A percentile compares a stretch with the other conserved stretches of the same genome.
Conservation (phyloP, 2,329 filamentous ascomycete species). For the Aspergillus clavatus region DNA sequence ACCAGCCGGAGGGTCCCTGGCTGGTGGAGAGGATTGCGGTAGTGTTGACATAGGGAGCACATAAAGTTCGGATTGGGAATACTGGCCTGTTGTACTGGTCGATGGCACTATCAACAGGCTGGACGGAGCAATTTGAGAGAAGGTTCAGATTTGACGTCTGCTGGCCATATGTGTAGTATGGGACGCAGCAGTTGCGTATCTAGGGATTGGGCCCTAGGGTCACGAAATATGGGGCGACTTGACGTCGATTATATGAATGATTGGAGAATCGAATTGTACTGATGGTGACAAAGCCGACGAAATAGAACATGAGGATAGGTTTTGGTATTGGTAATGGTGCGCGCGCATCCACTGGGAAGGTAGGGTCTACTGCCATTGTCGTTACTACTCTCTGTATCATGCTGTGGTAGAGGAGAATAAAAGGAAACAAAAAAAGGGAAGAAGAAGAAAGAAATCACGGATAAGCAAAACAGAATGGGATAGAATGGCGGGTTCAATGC, state of each 20-base stretch:
- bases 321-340: too few species aligned
- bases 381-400: too few species aligned
- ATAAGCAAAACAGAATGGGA: neutral
- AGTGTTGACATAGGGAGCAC: constrained; percentile 51
- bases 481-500: neutral
- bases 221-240: neutral
- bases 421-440: too few species aligned
- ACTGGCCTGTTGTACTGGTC: neutral
- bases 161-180: neutral
- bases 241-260: too few species aligned
- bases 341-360: too few species aligned
- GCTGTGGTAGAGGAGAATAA: too few species aligned
- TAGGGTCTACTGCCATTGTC: too few species aligned
- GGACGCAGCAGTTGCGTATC: neutral
- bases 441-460: too few species aligned
- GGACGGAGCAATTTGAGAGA: neutral
- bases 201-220: neutral
- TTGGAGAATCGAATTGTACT: too few species aligned
- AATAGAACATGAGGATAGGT: too few species aligned
- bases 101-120: neutral
- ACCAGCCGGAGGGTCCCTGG: constrained; percentile 63
- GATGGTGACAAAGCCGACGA: too few species aligned
- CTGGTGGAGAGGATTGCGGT: constrained; percentile 58
- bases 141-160: neutral
- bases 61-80: too few species aligned